Evolutionary conservation across 768 basidiomycete genomes (phyloP), one percentile per base, ranked within the genome.

Genomic region (Auricularia sp.): DNA sequence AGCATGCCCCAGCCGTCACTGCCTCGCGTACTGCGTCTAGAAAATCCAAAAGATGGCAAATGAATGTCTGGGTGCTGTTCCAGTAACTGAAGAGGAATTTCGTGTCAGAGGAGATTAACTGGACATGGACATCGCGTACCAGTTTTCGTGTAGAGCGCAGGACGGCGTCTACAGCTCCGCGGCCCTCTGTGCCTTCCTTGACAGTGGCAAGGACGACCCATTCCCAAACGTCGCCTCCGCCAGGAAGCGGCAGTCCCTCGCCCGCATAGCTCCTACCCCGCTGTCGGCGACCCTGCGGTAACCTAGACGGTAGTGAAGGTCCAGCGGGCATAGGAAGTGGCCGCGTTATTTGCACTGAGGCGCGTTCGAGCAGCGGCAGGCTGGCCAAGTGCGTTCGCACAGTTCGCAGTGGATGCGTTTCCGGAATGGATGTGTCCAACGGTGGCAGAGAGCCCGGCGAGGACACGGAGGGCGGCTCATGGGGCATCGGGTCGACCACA

Each of bases 1-100:
- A 93, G 76, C 85, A 93, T 84, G 2, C 87, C 87, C 91, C 91
- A 93, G 33, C 88, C 89, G 62, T 86, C 86, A 67, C 82, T 80
- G 65, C 78, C 35, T 81, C 77, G 39, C 81, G 81, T 70, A 84
- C 85, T 36, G 82, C 77, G 65, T 89, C 36, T 10, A n/a, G 2
- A 42, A n/a, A 53, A 61, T 16, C 12, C 21, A 21, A 44, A 12
- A 34, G 64, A 39, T 33, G 56, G 61, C 18, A 56, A 23, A 8
- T 18, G 53, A 1, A 66, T 21, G 12, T 18, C 44, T n/a, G 33
- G 63, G 54, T 71, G 64, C 36, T 44, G 43, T 18, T 60, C 36
- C 12, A 35, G 60, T 21, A 67, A 21, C 39, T 63, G 51, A 11
- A 47, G 21, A 43, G 54, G 5, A 59, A 58, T 36, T 29, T 29